phyloP scores from a whole-genome alignment of 1,284 basidiomycete species.

The Tetrapyrgos nigripes region DNA sequence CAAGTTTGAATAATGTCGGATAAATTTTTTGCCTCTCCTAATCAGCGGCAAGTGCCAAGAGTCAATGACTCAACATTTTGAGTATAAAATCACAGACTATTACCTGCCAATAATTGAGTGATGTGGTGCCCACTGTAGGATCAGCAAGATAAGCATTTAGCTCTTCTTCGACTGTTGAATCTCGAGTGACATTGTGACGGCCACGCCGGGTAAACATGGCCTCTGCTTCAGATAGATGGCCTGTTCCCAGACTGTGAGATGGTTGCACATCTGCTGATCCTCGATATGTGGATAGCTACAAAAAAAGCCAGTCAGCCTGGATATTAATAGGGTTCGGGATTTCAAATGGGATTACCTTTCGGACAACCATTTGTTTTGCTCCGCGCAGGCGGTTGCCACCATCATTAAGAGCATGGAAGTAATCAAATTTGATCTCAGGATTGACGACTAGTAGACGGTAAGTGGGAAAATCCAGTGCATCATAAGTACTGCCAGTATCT shows the following conservation, averaged over 20 bases:
- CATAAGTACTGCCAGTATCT: neutral
- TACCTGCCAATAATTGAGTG: conserved; percentile 1
- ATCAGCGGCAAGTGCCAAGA: neutral
- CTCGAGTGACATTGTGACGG: neutral
- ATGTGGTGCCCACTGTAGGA: neutral
- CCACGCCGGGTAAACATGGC: neutral
- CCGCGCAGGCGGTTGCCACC: neutral
- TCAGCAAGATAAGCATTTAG: neutral
- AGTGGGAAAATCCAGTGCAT: neutral
- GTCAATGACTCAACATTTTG: neutral
- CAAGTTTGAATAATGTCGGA: conserved; percentile 1
- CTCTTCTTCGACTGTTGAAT: neutral
- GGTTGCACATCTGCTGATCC: neutral
- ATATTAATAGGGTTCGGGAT: neutral
- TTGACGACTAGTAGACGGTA: neutral
- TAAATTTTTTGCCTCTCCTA: neutral
- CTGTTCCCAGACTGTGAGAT: neutral
- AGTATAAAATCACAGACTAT: neutral
- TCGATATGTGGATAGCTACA: neutral
- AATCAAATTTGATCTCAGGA: neutral
- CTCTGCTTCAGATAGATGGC: neutral
- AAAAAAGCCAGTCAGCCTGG: too few relatives aligned
- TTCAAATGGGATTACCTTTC: neutral
- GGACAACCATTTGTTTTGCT: neutral
- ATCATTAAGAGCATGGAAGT: neutral